A percentile compares a stretch with the other conserved stretches of the same genome.
These are phyloP conservation scores for Debaryomycetaceae sp. DNA, from an alignment of 1,139 yeast species.

Conservation along the genomic window DNA sequence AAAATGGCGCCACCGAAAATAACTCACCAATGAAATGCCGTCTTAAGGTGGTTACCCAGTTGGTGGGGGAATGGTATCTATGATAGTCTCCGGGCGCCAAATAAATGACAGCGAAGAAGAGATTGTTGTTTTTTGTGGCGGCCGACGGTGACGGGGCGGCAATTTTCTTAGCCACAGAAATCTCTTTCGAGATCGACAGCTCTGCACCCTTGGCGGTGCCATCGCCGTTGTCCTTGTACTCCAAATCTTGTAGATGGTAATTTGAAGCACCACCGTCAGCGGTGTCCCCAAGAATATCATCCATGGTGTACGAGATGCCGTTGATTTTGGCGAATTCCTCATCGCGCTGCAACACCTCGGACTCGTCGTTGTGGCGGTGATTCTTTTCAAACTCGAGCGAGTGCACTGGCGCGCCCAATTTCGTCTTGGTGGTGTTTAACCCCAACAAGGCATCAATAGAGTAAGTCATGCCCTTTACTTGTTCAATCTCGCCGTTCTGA, in stretches of 20 bases:
- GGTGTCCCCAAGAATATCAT: conserved; percentile 54
- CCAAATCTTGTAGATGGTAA: conserved; percentile 40
- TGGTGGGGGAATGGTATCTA: conserved; percentile 92
- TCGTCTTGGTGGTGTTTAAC: conserved; percentile 36
- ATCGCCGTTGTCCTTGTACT: conserved; percentile 60
- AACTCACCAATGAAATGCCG: conserved; percentile 96
- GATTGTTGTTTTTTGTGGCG: conserved; percentile 32
- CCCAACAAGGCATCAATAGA: conserved; percentile 89
- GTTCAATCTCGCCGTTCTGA: conserved; percentile 84
- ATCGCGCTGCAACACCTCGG: conserved; percentile 46
- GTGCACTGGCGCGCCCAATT: conserved; percentile 60
- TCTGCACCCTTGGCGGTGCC: conserved; percentile 32
- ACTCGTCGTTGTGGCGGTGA: conserved; percentile 39
- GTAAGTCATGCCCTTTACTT: conserved; percentile 94
- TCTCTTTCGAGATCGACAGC: conserved; percentile 32
- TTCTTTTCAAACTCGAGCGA: conserved; percentile 45
- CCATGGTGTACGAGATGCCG: conserved; percentile 70
- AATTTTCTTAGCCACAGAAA: conserved; percentile 40
- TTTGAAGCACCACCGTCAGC: conserved; percentile 16
- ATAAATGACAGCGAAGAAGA: conserved; percentile 88
- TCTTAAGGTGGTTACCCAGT: conserved; percentile 92
- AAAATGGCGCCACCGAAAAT: conserved; percentile 94
- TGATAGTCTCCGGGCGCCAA: conserved; percentile 99
- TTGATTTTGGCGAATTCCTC: conserved; percentile 75
- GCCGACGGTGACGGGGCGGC: conserved; percentile 31